Percentiles rank a stretch among this genome's conserved stretches.
Evolutionary conservation across 352 stramenopile species (phyloP).

Genomic region (Phytophthora aleatoria): DNA sequence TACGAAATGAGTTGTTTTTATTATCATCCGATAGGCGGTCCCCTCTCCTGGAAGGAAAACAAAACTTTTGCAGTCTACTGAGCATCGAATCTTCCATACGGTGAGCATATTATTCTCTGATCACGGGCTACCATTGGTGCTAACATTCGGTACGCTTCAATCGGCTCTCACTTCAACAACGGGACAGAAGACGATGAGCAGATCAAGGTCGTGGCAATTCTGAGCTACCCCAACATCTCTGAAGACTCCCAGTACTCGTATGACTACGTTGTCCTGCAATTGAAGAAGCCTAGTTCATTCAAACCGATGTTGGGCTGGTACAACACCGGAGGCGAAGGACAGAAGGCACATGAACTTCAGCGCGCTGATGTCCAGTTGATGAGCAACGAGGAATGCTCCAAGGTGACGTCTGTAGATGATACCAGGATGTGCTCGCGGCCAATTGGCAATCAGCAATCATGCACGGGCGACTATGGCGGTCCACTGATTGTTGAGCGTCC

Average conservation of each 20-base stretch:
- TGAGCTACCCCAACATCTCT: constrained; percentile 5
- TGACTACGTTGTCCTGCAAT: constrained; percentile 54
- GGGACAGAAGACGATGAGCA: constrained; percentile 21
- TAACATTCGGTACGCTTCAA: constrained; percentile 16
- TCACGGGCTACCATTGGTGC: neutral
- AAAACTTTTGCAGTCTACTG: too few species aligned
- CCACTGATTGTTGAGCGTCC: constrained; percentile 39
- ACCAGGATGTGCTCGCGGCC: constrained; percentile 52
- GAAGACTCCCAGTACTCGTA: constrained; percentile 19
- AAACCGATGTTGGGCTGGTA: constrained; percentile 44
- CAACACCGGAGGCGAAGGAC: constrained; percentile 24
- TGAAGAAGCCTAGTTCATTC: constrained; percentile 38
- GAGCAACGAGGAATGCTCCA: constrained; percentile 39
- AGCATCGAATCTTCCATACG: neutral
- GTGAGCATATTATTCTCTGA: neutral
- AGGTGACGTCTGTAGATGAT: constrained; percentile 32
- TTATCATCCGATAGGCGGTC: too few species aligned
- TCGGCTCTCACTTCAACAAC: constrained; percentile 25
- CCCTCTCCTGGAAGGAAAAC: too few species aligned
- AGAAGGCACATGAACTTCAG: constrained; percentile 31
- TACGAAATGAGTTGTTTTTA: neutral
- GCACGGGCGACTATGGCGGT: constrained; percentile 56
- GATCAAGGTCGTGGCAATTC: constrained; percentile 24
- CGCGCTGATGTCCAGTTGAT: constrained; percentile 42
- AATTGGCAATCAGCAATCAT: constrained; percentile 31